A percentile compares a stretch with the other conserved stretches of the same genome.
phyloP scores from a whole-genome alignment of 148 eudicot genomes.

The Silene latifolia region DNA sequence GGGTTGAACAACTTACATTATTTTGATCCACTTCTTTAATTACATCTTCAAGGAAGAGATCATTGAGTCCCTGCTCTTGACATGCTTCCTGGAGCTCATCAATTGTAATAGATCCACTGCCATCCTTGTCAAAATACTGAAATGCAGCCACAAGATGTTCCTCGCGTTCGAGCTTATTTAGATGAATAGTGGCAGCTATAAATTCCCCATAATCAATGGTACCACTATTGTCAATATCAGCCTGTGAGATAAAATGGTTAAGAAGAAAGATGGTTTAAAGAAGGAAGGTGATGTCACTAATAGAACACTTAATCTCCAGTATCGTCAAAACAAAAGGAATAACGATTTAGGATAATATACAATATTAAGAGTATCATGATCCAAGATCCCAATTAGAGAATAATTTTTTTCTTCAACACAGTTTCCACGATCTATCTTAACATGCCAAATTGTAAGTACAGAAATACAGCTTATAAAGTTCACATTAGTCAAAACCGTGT shows the following conservation, averaged over 20 bases:
- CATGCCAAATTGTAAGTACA: neutral
- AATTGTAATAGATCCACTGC: constrained; percentile 88
- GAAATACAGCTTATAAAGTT: neutral
- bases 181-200: constrained; percentile 86
- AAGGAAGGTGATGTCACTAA: neutral
- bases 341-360: neutral
- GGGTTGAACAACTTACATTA: constrained; percentile 46
- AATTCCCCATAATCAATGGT: constrained; percentile 95
- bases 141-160: constrained; percentile 93
- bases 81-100: constrained; percentile 95
- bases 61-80: constrained; percentile 66
- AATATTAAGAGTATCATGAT: neutral
- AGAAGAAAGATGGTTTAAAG: constrained; percentile 11
- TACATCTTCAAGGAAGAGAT: constrained; percentile 70
- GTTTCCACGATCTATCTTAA: neutral
- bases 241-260: constrained; percentile 47
- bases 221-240: constrained; percentile 92
- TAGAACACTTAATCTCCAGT: neutral
- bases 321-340: neutral
- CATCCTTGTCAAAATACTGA: constrained; percentile 90
- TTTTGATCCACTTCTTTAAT: constrained; percentile 87
- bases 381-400: neutral
- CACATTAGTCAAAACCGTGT: neutral
- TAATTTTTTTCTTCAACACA: neutral
- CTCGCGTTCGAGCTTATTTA: constrained; percentile 88